These are phyloP conservation scores for Trichoderma atrobrunneum DNA, from an alignment of 2,329 filamentous ascomycete genomes.

Conservation along the genomic window DNA sequence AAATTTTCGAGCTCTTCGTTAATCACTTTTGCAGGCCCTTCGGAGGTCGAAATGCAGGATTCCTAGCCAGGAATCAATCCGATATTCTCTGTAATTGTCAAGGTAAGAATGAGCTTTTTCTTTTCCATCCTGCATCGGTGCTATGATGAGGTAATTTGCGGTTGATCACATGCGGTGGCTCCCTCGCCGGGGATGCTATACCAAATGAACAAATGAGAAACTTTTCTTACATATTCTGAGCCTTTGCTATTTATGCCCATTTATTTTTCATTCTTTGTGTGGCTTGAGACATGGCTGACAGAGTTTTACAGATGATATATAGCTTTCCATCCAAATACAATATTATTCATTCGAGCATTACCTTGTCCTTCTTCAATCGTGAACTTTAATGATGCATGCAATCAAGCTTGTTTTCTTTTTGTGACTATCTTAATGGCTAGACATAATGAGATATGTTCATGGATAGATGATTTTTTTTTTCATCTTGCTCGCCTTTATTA, in stretches of 20 bases:
- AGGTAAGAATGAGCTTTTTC: conserved; percentile 30
- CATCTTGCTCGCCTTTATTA: background rate
- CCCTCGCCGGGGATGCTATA: conserved; percentile 88
- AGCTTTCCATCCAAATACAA: background rate
- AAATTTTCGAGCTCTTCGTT: conserved; percentile 18
- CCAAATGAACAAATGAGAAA: conserved; percentile 81
- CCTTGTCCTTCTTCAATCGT: background rate
- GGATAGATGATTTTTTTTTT: background rate
- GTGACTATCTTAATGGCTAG: background rate
- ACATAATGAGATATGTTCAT: background rate
- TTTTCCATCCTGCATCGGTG: conserved; percentile 21
- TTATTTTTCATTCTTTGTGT: conserved; percentile 15
- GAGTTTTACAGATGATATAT: background rate
- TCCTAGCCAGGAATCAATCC: background rate
- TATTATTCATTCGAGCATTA: background rate
- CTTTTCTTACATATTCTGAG: conserved; percentile 99
- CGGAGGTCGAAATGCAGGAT: background rate
- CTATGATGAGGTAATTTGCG: conserved; percentile 98
- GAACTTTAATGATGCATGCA: background rate
- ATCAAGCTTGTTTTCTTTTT: background rate
- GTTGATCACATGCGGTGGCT: conserved; percentile 84
- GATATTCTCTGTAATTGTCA: background rate
- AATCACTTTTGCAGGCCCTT: background rate
- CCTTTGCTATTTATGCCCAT: conserved; percentile 23
- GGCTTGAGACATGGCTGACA: conserved; percentile 11